These are phyloP conservation scores for Lipomyces spencermartinsiae DNA, from an alignment of 805 yeast genomes.

Conservation along the genomic window DNA sequence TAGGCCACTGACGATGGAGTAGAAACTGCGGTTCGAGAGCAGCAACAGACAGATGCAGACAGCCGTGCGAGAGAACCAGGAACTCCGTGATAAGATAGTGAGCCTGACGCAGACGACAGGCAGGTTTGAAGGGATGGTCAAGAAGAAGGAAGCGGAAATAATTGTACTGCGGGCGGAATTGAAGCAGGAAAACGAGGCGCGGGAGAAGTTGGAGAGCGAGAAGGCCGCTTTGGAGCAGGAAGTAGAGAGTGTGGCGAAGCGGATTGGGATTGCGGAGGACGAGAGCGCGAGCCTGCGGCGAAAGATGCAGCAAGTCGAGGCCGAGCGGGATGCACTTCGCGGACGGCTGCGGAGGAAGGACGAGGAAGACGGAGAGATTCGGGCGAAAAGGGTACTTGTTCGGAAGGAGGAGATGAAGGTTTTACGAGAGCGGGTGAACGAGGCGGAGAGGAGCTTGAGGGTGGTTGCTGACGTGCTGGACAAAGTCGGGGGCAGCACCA, in stretches of 20 bases:
- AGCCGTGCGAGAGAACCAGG: slow-evolving; percentile 52
- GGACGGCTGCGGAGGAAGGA: slow-evolving; percentile 40
- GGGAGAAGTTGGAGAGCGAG: slow-evolving; percentile 24
- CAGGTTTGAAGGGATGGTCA: slow-evolving; percentile 48
- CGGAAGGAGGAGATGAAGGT: slow-evolving; percentile 38
- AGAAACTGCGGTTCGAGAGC: slow-evolving; percentile 33
- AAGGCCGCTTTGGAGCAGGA: slow-evolving; percentile 43
- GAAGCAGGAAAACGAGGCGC: slow-evolving; percentile 14
- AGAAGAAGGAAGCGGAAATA: slow-evolving; percentile 44
- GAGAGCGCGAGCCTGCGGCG: slow-evolving; percentile 40
- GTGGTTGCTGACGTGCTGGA: slow-evolving; percentile 5
- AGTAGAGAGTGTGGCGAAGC: slow-evolving; percentile 45
- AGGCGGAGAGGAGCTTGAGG: slow-evolving; percentile 12
- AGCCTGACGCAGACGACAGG: slow-evolving; percentile 49
- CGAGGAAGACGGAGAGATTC: slow-evolving; percentile 20
- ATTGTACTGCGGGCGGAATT: slow-evolving; percentile 26
- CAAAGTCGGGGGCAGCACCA: background rate
- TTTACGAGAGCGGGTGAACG: slow-evolving; percentile 41
- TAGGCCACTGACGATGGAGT: slow-evolving; percentile 40
- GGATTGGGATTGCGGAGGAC: slow-evolving; percentile 41
- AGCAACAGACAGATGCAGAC: slow-evolving; percentile 30
- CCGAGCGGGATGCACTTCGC: slow-evolving; percentile 41
- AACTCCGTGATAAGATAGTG: slow-evolving; percentile 51
- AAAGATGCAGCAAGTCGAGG: slow-evolving; percentile 41
- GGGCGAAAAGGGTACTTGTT: background rate